A percentile compares a stretch with the other conserved stretches of the same genome.
Evolutionary conservation across 2,329 filamentous ascomycete genomes (phyloP).

Genomic region (Pyrenophora tritici-repentis): DNA sequence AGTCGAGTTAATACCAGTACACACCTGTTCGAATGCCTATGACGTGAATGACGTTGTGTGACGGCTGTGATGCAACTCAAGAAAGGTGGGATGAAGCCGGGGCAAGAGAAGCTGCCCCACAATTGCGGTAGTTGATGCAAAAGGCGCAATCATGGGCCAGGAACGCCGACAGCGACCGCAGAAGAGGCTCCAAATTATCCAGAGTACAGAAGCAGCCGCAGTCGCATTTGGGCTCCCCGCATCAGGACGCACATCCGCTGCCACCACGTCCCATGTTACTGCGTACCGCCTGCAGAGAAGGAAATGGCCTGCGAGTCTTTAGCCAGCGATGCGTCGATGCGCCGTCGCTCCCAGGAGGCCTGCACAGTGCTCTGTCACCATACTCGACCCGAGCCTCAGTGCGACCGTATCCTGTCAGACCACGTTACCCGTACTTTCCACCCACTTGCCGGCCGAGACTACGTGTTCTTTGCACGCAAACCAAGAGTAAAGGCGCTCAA

Average conservation of each 20-base stretch:
- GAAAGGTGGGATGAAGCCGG: background rate
- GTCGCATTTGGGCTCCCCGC: conserved; percentile 17
- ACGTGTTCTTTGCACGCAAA: conserved; percentile 41
- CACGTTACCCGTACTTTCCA: conserved; percentile 10
- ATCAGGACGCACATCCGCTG: conserved; percentile 26
- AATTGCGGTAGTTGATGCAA: conserved; percentile 11
- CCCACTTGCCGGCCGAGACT: conserved; percentile 22
- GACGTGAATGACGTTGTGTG: background rate
- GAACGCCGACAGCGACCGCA: conserved; percentile 31
- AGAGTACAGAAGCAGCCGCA: conserved; percentile 17
- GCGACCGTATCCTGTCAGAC: conserved; percentile 22
- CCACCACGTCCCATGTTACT: conserved; percentile 35
- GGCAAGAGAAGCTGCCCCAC: conserved; percentile 11
- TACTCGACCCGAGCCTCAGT: conserved; percentile 24
- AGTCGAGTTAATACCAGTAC: background rate
- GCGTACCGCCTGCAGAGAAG: conserved; percentile 38
- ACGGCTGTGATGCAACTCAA: background rate
- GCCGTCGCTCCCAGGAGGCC: conserved; percentile 19
- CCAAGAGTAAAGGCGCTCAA: conserved; percentile 28
- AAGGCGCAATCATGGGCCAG: conserved; percentile 27
- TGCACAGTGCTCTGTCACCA: conserved; percentile 13
- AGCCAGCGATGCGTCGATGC: conserved; percentile 37
- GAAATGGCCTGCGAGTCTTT: conserved; percentile 41
- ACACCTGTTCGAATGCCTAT: background rate
- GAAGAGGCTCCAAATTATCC: conserved; percentile 26